Percentiles rank a stretch among this genome's conserved stretches.
phyloP scores from a whole-genome alignment of 306 rosid genomes.

The Cucurbita maxima region DNA sequence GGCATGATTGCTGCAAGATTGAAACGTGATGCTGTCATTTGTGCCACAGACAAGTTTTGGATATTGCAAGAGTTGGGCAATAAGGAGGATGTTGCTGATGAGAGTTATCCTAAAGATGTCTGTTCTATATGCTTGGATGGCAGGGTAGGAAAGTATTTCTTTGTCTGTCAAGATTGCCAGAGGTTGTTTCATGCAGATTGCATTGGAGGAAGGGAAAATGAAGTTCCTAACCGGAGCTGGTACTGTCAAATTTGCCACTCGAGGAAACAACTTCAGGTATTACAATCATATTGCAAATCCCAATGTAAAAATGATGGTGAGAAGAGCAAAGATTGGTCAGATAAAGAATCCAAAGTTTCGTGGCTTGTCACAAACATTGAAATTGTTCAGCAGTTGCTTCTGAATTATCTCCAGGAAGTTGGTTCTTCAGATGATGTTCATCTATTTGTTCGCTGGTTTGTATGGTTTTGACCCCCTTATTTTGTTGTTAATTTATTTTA shows the following conservation, averaged over 20 bases:
- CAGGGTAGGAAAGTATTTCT: constrained; percentile 35
- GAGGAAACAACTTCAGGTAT: constrained; percentile 65
- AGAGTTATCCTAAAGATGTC: constrained; percentile 33
- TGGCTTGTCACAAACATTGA: constrained; percentile 37
- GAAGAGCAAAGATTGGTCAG: constrained; percentile 28
- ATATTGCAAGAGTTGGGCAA: constrained; percentile 48
- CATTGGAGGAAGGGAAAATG: constrained; percentile 61
- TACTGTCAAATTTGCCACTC: constrained; percentile 71
- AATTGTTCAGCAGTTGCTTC: constrained; percentile 80
- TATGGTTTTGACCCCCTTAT: constrained; percentile 15
- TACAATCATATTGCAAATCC: constrained; percentile 74
- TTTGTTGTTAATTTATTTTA: background rate
- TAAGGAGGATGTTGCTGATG: constrained; percentile 23
- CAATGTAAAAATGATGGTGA: constrained; percentile 37
- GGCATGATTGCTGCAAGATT: constrained; percentile 98
- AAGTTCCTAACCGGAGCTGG: constrained; percentile 66
- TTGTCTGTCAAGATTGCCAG: constrained; percentile 55
- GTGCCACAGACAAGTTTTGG: constrained; percentile 71
- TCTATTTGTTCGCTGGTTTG: constrained; percentile 85
- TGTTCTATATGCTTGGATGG: constrained; percentile 69
- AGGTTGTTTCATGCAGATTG: constrained; percentile 83
- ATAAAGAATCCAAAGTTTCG: constrained; percentile 25
- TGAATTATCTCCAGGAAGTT: constrained; percentile 77
- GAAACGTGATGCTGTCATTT: constrained; percentile 80
- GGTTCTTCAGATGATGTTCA: constrained; percentile 73